Conservation (phyloP, 202 grass and related monocot species). For the Panicum hallii region DNA sequence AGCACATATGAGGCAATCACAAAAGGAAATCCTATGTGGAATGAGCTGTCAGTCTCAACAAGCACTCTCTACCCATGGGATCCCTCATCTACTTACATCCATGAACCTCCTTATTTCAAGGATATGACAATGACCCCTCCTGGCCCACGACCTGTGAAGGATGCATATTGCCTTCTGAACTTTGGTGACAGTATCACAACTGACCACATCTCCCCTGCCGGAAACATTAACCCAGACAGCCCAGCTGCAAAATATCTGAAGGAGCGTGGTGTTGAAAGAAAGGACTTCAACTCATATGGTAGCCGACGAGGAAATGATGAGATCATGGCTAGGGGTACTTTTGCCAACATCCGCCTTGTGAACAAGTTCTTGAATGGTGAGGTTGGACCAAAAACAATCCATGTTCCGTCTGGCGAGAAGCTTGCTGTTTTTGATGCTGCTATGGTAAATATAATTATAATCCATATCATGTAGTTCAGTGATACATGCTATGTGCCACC, state of each 20-base stretch:
- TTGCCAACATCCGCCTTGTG: conserved; percentile 95
- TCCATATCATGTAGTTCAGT: conserved; percentile 16
- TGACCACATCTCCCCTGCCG: conserved; percentile 94
- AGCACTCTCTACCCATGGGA: conserved; percentile 94
- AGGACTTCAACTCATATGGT: conserved; percentile 95
- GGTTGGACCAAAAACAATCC: conserved; percentile 83
- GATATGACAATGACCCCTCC: conserved; percentile 95
- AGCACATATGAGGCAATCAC: conserved; percentile 90
- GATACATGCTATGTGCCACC: conserved; percentile 17
- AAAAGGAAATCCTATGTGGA: conserved; percentile 99
- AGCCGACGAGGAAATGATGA: conserved; percentile 94
- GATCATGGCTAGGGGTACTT: conserved; percentile 98
- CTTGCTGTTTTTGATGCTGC: conserved; percentile 85
- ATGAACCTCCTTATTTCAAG: conserved; percentile 99
- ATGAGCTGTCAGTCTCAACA: conserved; percentile 74
- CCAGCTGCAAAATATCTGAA: conserved; percentile 83
- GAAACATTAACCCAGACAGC: conserved; percentile 89
- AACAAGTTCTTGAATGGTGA: conserved; percentile 97
- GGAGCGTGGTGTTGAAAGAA: conserved; percentile 78
- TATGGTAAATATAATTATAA: conserved; percentile 50
- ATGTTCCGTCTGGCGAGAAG: conserved; percentile 87
- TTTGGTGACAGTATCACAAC: conserved; percentile 98
- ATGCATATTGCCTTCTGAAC: conserved; percentile 97
- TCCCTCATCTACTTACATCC: conserved; percentile 87
- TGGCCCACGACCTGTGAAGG: conserved; percentile 83